These are phyloP conservation scores for Coemansia sp. DNA, from an alignment of 192 early-diverging fungal genomes.

Conservation along the genomic window DNA sequence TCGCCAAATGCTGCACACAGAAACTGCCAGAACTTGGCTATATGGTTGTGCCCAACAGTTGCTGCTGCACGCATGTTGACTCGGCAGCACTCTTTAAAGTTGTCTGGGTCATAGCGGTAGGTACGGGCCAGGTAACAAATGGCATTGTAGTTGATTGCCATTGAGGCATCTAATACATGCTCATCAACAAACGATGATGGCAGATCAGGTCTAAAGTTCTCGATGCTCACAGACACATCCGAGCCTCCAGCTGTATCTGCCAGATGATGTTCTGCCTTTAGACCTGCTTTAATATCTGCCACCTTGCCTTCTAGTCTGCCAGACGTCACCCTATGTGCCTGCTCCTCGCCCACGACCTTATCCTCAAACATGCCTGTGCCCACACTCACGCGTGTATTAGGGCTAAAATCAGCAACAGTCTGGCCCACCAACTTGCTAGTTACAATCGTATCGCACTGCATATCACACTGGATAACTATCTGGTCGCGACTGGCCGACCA, in stretches of 20 bases:
- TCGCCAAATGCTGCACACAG: constrained; percentile 39
- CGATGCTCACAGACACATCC: constrained; percentile 7
- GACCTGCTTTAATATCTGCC: no score
- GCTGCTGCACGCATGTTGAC: constrained; percentile 20
- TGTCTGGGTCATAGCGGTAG: constrained; percentile 48
- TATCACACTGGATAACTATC: constrained; percentile 44
- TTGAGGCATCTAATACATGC: constrained; percentile 24
- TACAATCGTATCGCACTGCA: constrained; percentile 31
- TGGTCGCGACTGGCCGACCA: constrained; percentile 34
- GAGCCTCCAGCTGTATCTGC: no score
- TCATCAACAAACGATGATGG: constrained; percentile 47
- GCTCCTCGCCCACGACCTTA: neutral
- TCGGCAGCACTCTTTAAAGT: constrained; percentile 37
- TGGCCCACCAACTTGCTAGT: constrained; percentile 32
- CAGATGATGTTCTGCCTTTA: no score
- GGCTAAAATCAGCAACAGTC: constrained; percentile 33
- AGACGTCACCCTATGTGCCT: neutral
- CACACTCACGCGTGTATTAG: constrained; percentile 23
- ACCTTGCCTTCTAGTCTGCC: no score
- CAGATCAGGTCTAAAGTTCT: constrained; percentile 26
- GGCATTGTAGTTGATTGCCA: constrained; percentile 11
- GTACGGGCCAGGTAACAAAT: constrained; percentile 30
- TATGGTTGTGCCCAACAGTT: constrained; percentile 13
- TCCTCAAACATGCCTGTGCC: constrained; percentile 21
- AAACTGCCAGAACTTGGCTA: constrained; percentile 49